Evolutionary conservation across 495 filamentous ascomycete species (phyloP), one percentile per base, ranked within the genome.

Genomic region (Penicillium macrosclerotiorum): DNA sequence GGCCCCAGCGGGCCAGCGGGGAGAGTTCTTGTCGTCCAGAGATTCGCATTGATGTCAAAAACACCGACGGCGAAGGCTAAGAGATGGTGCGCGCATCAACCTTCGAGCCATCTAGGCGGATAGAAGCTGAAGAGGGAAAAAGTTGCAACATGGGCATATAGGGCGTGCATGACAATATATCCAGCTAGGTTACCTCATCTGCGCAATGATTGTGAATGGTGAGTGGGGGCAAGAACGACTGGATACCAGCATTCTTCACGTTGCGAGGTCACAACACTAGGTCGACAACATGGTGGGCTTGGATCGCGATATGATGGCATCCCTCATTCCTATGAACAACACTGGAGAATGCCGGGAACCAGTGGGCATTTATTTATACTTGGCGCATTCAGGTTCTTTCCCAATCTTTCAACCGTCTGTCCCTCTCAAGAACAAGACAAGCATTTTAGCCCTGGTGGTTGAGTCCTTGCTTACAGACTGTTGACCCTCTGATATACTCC

Each of bases 191-290:
- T n/a, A n/a, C n/a, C n/a, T n/a, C n/a, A n/a, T n/a, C n/a, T n/a
- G n/a, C n/a, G n/a, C n/a, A n/a, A n/a, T n/a, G n/a, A n/a, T n/a
- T n/a, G n/a, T n/a, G n/a, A n/a, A n/a, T n/a, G n/a, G n/a, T n/a
- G n/a, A 18, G 13, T 25, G 1, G 20, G 30, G 42, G 48, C 23
- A 52, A 46, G 30, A 17, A 26, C 31, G 38, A 22, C 14, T 45
- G 30, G 37, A 22, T 34, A 30, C 13, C 23, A 27, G 16, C 59
- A 63, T 63, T 63, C 59, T 30, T 54, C 45, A 46, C 52, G 59
- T 63, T 60, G 57, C 56, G 49, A 46, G 45, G 46, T 33, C 2
- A 31, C 14, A 12, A 19, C 5, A 20, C 30, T 32, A 8, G 24
- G 20, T 11, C 23, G 8, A 23, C 8, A 23, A 37, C 20, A 25